Conservation (phyloP, 108 stramenopile species). For the Seminavis robusta region DNA sequence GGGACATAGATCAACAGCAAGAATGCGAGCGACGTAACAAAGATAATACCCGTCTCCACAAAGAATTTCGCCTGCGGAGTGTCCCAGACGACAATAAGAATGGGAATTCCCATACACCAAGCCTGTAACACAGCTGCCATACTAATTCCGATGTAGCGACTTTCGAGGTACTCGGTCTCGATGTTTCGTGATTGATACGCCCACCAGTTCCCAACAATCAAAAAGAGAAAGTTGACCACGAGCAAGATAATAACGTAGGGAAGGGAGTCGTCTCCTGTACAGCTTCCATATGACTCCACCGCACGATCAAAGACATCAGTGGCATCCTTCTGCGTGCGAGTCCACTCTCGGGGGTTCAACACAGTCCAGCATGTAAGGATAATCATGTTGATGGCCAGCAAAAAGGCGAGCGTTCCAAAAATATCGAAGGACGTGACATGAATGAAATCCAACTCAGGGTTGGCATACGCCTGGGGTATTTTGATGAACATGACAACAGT, state of each 20-base stretch:
- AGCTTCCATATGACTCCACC: no score
- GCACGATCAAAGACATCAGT: no score
- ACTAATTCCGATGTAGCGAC: slow-evolving; percentile 13
- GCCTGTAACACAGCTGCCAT: slow-evolving; percentile 15
- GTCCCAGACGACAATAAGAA: slow-evolving; percentile 15
- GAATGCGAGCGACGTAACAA: slow-evolving; percentile 10
- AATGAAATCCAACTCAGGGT: slow-evolving; percentile 24
- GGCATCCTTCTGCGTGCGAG: no score
- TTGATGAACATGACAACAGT: no score
- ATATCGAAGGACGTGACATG: slow-evolving; percentile 44
- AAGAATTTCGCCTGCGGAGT: slow-evolving; percentile 23
- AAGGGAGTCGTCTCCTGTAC: no score
- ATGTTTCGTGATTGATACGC: no score
- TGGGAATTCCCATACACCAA: slow-evolving; percentile 18
- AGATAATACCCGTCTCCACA: slow-evolving; percentile 16
- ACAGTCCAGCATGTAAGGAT: slow-evolving; percentile 43
- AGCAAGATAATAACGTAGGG: no score
- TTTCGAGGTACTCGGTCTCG: no score
- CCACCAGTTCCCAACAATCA: no score
- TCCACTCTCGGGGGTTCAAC: slow-evolving; percentile 32
- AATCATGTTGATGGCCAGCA: slow-evolving; percentile 20
- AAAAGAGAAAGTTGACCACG: no score
- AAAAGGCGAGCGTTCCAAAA: slow-evolving; percentile 28
- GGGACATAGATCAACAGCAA: slow-evolving; percentile 22
- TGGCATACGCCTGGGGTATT: no score